Base-by-base conservation (phyloP, 163 green algal genomes). In the Chlamydomonas reinhardtii region DNA sequence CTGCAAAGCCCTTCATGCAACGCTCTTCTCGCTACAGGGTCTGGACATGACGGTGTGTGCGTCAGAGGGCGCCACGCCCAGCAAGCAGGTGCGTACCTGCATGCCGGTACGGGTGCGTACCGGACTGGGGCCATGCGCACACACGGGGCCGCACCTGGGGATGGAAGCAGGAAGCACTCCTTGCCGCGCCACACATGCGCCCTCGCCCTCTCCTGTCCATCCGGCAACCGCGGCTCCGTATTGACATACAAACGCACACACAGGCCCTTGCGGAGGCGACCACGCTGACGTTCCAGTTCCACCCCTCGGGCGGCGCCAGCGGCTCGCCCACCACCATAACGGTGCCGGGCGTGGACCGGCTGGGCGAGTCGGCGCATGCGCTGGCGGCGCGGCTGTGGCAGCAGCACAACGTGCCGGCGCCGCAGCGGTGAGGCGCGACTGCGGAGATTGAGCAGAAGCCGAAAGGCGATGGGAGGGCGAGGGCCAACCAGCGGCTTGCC, bases 211-310 rank as follows among this genome's bases (percentile, higher is more conserved):
- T n/a, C n/a, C n/a, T n/a, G n/a, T n/a, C n/a, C n/a, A n/a, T n/a
- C n/a, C n/a, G n/a, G n/a, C n/a, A n/a, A n/a, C n/a, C n/a, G n/a
- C n/a, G n/a, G n/a, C n/a, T n/a, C n/a, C n/a, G n/a, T n/a, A n/a
- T n/a, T n/a, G n/a, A n/a, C n/a, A n/a, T n/a, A n/a, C n/a, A n/a
- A n/a, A n/a, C n/a, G n/a, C n/a, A n/a, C 52, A 69, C 39, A 56
- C 88, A 97, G 92, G 89, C 73, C 2, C 69, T 96, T 62, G 48
- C 69, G 17, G 84, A 92, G 69, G 93, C 83, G 29, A 93, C 91
- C 34, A 91, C 86, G 6, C 88, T 98, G 37, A 90, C 94, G 66
- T 97, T 97, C 84, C 89, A 97, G 80, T 98, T 98, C 66, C 97
- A 96, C 64, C 56, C 66, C 0, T 83, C 93, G 35, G 83, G 68